Evolutionary conservation across 495 filamentous ascomycete species (phyloP).

Genomic region (Paragyromitra xinjiangensis): DNA sequence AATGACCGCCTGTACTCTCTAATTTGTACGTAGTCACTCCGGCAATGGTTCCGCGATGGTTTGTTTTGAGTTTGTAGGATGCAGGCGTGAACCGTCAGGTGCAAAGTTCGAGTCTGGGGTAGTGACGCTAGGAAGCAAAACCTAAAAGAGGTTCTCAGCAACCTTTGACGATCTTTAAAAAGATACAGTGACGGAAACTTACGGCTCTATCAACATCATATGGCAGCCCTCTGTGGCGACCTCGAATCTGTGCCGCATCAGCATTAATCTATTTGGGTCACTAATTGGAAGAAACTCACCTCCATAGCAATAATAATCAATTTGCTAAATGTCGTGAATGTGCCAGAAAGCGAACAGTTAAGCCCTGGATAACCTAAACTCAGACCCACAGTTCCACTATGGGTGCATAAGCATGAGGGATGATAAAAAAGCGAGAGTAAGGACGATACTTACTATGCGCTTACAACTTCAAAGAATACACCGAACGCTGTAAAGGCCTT

Average conservation of each 20-base stretch:
- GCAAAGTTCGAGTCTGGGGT: constrained; percentile 65
- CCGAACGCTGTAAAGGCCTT: constrained; percentile 77
- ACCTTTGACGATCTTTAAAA: constrained; percentile 57
- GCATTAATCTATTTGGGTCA: not conserved
- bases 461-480: constrained; percentile 89
- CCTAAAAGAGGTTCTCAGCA: constrained; percentile 15
- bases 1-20: not conserved
- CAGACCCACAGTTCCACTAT: constrained; percentile 82
- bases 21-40: not conserved
- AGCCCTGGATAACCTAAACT: constrained; percentile 78
- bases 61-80: constrained; percentile 42
- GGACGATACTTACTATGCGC: constrained; percentile 68
- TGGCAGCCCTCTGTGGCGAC: constrained; percentile 88
- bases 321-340: constrained; percentile 82
- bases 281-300: constrained; percentile 20
- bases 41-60: constrained; percentile 46
- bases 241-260: constrained; percentile 67
- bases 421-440: not conserved
- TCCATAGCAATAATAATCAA: constrained; percentile 92
- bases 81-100: constrained; percentile 45
- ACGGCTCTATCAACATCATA: constrained; percentile 92
- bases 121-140: constrained; percentile 69
- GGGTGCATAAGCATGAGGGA: constrained; percentile 8
- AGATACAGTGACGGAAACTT: constrained; percentile 56
- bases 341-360: constrained; percentile 79